Conservation (phyloP, 805 yeast genomes). For the Wickerhamiella kurtzmanii region DNA sequence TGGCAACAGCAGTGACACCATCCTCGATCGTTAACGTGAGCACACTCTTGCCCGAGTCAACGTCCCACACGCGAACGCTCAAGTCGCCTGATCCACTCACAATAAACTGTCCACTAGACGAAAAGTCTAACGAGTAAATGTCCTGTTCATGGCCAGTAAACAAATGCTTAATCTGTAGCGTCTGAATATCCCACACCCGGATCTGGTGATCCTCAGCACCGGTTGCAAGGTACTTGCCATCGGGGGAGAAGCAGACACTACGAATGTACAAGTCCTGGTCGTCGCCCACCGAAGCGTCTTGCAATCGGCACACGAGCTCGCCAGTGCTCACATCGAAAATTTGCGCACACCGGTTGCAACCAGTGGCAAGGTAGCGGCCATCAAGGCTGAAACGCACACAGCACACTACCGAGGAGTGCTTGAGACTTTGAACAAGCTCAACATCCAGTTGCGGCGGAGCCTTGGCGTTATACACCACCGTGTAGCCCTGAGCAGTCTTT, state of each 20-base stretch:
- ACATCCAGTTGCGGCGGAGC: conserved; percentile 66
- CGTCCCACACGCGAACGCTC: conserved; percentile 93
- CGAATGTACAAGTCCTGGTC: conserved; percentile 82
- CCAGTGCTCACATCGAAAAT: conserved; percentile 89
- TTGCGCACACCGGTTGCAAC: conserved; percentile 91
- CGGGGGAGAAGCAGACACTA: conserved; percentile 93
- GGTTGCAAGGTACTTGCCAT: conserved; percentile 82
- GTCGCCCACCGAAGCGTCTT: conserved; percentile 63
- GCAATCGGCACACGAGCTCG: conserved; percentile 69
- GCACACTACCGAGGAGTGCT: conserved; percentile 90
- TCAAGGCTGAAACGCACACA: conserved; percentile 87
- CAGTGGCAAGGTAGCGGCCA: conserved; percentile 89
- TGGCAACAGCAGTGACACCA: conserved; percentile 96
- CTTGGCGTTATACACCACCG: conserved; percentile 81
- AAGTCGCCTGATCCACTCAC: conserved; percentile 96
- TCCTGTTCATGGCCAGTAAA: conserved; percentile 91
- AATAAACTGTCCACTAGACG: conserved; percentile 84
- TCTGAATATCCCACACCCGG: conserved; percentile 88
- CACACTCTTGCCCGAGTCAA: conserved; percentile 76
- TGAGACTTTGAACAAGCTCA: conserved; percentile 76
- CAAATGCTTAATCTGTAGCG: conserved; percentile 72
- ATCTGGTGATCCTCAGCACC: conserved; percentile 70
- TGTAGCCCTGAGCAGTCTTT: conserved; percentile 74
- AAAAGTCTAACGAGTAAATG: conserved; percentile 86
- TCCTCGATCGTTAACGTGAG: conserved; percentile 85